Evolutionary conservation across 164 flowering plant genomes (phyloP), one percentile per base, ranked within the genome.

Genomic region (Taxillus chinensis): DNA sequence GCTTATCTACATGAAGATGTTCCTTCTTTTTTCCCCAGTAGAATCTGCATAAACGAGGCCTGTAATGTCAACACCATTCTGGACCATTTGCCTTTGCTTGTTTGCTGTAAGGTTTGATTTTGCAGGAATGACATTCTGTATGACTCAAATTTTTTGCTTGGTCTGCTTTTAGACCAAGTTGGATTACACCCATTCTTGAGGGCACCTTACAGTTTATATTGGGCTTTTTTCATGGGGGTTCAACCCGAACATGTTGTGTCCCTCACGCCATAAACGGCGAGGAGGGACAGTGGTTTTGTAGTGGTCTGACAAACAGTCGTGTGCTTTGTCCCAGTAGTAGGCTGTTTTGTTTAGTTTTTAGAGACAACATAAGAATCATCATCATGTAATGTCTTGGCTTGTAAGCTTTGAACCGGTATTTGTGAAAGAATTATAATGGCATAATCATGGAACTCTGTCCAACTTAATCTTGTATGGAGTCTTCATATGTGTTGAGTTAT

Each of bases 71-170:
- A 59, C 46, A 60, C 64, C 51, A 49, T 39, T 15, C 39, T 48
- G 55, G 54, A 65, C 68, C 67, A 14, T 49, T 61, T 17, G 15
- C 55, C 59, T 40, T 46, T 4, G 57, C 65, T 45, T 66, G 67
- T 67, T 71, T 64, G 71, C 70, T 63, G 64, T 71, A 70, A 60
- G 83, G 67, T 65, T 49, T 66, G 65, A 62, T 72, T 76, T 80
- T 72, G 65, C 66, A 60, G 79, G 70, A 59, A 70, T 79, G 72
- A 38, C 72, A 70, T 72, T 72, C 7, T 43, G 41, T 40, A 38
- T 45, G 0, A 7, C 5, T n/a, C 11, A 9, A 8, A 52, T 9
- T 66, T 71, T 76, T 78, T 72, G 59, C 77, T 63, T 78, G 84
- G 77, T 69, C 63, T 50, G 64, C 2, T 15, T 63, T 5, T 63